phyloP scores from a whole-genome alignment of 495 filamentous ascomycete species.

The Hypomontagnella submonticulosa region DNA sequence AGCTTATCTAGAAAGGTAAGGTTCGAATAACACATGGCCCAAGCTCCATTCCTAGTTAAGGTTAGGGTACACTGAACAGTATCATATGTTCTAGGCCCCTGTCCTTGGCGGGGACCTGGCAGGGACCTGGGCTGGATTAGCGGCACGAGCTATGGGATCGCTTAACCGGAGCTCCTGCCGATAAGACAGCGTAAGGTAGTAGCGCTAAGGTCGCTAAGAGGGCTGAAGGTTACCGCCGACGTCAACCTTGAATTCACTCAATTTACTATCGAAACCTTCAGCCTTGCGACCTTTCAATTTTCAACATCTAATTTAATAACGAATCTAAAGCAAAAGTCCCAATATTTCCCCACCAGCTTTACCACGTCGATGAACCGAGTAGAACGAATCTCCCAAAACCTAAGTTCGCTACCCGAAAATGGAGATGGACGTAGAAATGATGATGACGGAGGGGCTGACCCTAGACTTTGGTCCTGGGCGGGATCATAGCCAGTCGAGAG shows the following conservation, averaged over 20 bases:
- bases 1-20: too few species aligned
- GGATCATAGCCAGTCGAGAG: constrained; percentile 15
- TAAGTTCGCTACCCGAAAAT: constrained; percentile 8
- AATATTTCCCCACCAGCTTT: background rate
- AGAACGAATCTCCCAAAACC: background rate
- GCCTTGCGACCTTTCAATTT: background rate
- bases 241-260: background rate
- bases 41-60: constrained; percentile 34
- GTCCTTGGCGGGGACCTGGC: constrained; percentile 26
- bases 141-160: constrained; percentile 16
- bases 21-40: constrained; percentile 22
- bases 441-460: background rate
- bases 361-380: background rate
- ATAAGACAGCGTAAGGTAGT: constrained; percentile 27
- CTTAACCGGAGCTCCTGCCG: constrained; percentile 24
- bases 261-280: too few species aligned
- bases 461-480: background rate
- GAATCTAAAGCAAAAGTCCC: background rate
- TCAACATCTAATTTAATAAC: background rate
- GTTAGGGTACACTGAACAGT: too few species aligned
- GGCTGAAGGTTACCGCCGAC: constrained; percentile 9
- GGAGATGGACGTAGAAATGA: constrained; percentile 41
- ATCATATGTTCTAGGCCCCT: background rate
- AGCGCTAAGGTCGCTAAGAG: constrained; percentile 30
- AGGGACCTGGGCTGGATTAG: constrained; percentile 33